Conservation (phyloP, 1,139 yeast genomes). For the Saccharomyces hybrid region DNA sequence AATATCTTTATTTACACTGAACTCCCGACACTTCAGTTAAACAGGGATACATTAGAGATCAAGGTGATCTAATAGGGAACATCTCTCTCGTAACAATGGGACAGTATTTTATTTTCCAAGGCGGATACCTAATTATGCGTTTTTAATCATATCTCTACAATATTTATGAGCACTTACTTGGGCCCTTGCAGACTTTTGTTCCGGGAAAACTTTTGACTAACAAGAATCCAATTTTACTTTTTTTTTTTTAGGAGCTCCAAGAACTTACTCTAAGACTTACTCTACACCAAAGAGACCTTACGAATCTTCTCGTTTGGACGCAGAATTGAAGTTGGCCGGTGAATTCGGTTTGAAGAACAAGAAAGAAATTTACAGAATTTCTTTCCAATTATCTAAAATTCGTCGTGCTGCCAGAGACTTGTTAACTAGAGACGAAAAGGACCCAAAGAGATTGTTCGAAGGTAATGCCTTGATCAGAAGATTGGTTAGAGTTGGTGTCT, state of each 20-base stretch:
- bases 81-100: not conserved
- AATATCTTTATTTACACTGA: slow-evolving; percentile 43
- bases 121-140: not conserved
- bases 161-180: not conserved
- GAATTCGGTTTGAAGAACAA: slow-evolving; percentile 99
- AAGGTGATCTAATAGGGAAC: not conserved
- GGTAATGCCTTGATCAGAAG: slow-evolving; percentile 85
- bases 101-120: not conserved
- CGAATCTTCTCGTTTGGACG: slow-evolving; percentile 98
- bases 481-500: slow-evolving; percentile 71
- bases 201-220: slow-evolving; percentile 30
- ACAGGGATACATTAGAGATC: slow-evolving; percentile 26
- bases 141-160: not conserved
- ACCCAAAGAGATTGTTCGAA: slow-evolving; percentile 99
- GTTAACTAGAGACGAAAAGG: slow-evolving; percentile 99
- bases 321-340: slow-evolving; percentile 97
- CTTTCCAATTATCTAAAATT: slow-evolving; percentile 96
- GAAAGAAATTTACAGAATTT: slow-evolving; percentile 67
- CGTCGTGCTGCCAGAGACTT: slow-evolving; percentile 99
- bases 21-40: slow-evolving; percentile 76
- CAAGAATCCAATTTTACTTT: slow-evolving; percentile 36
- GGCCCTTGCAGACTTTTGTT: not conserved
- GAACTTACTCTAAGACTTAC: slow-evolving; percentile 99
- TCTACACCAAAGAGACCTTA: slow-evolving; percentile 97
- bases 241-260: slow-evolving; percentile 97